Evolutionary conservation across 179 eudicot genomes (phyloP).

Genomic region (Gypsophila paniculata): DNA sequence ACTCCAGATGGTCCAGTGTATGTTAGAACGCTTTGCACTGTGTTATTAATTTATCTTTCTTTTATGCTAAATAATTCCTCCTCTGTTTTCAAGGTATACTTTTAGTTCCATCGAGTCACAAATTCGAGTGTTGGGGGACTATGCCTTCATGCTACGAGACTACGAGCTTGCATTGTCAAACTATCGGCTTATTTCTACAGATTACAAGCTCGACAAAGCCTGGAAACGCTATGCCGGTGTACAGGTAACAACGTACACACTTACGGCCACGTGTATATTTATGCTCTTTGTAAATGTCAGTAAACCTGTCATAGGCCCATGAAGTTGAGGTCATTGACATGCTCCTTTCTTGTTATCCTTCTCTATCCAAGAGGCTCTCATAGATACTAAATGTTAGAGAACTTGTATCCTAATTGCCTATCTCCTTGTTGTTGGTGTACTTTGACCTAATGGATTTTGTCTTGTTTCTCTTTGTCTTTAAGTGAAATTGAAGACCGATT

Average conservation of each 20-base stretch:
- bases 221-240: slow-evolving; percentile 97
- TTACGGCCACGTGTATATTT: neutral
- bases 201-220: slow-evolving; percentile 95
- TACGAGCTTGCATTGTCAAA: slow-evolving; percentile 95
- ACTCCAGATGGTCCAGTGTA: slow-evolving; percentile 65
- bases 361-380: neutral
- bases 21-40: slow-evolving; percentile 22
- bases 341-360: slow-evolving; percentile 9
- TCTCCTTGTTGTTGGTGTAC: neutral
- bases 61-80: slow-evolving; percentile 12
- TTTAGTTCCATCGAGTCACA: slow-evolving; percentile 91
- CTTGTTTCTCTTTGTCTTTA: neutral
- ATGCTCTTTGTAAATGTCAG: slow-evolving; percentile 15
- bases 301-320: neutral
- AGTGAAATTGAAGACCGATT: neutral
- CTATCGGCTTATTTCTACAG: slow-evolving; percentile 87
- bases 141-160: slow-evolving; percentile 92
- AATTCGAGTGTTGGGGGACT: slow-evolving; percentile 91
- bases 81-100: slow-evolving; percentile 62
- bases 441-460: neutral
- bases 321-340: slow-evolving; percentile 19
- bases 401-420: neutral
- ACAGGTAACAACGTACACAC: slow-evolving; percentile 50
- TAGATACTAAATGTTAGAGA: neutral
- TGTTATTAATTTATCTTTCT: slow-evolving; percentile 8